Conservation (phyloP, 2,329 filamentous ascomycete species). For the Rachicladosporium sp. region DNA sequence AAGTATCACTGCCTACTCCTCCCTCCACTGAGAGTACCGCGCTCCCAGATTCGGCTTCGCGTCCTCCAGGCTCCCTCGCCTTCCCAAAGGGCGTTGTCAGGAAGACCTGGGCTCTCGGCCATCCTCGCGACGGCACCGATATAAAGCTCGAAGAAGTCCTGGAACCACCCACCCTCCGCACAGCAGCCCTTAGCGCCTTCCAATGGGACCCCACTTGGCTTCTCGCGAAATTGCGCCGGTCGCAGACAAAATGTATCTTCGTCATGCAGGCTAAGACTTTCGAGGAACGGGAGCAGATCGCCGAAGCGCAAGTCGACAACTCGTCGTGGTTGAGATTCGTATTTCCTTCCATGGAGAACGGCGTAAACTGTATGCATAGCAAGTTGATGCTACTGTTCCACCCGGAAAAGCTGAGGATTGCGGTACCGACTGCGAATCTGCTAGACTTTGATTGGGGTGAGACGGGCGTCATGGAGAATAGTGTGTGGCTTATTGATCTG, state of each 20-base stretch:
- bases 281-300: constrained; percentile 23
- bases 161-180: constrained; percentile 56
- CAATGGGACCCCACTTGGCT: constrained; percentile 78
- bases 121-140: constrained; percentile 51
- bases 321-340: constrained; percentile 47
- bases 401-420: constrained; percentile 59
- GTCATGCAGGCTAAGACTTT: constrained; percentile 47
- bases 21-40: neutral
- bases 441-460: constrained; percentile 85
- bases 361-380: constrained; percentile 73
- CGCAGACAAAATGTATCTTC: constrained; percentile 37
- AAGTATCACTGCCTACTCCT: neutral
- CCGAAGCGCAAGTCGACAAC: constrained; percentile 16
- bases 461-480: constrained; percentile 72
- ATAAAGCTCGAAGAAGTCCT: constrained; percentile 83
- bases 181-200: constrained; percentile 76
- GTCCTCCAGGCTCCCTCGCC: constrained; percentile 16
- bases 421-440: constrained; percentile 77
- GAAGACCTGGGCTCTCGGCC: constrained; percentile 64
- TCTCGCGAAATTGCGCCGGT: constrained; percentile 44
- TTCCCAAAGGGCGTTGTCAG: constrained; percentile 58
- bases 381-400: constrained; percentile 89
- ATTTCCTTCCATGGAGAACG: constrained; percentile 68
- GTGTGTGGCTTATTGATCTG: constrained; percentile 84
- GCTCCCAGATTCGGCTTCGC: neutral